phyloP scores from a whole-genome alignment of 495 filamentous ascomycete species.

The Cercophora scortea region DNA sequence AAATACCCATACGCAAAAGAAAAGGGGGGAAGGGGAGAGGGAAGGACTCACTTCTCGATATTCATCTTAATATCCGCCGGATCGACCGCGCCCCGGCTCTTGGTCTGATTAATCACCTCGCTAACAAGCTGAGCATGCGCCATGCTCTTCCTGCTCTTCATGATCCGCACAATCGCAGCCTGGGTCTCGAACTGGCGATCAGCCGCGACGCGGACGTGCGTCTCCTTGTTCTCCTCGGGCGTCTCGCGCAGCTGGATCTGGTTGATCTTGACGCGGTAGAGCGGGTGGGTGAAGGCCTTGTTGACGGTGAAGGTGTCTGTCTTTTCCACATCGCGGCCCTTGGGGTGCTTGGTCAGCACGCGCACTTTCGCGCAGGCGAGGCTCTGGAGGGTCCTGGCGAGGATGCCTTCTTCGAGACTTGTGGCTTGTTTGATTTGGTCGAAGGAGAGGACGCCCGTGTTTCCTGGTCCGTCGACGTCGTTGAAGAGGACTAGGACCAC shows the following conservation, averaged over 20 bases:
- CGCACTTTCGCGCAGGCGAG: slow-evolving; percentile 84
- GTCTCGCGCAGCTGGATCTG: slow-evolving; percentile 97
- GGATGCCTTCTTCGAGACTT: slow-evolving; percentile 58
- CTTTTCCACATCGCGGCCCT: slow-evolving; percentile 65
- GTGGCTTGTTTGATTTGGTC: slow-evolving; percentile 60
- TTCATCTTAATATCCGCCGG: slow-evolving; percentile 86
- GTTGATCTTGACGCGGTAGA: slow-evolving; percentile 95
- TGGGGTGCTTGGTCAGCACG: slow-evolving; percentile 80
- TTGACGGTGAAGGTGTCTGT: slow-evolving; percentile 82
- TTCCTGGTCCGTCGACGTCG: slow-evolving; percentile 41
- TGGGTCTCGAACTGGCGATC: slow-evolving; percentile 95
- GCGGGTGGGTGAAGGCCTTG: slow-evolving; percentile 62
- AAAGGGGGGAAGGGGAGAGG: not conserved
- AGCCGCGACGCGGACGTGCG: slow-evolving; percentile 77
- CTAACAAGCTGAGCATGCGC: slow-evolving; percentile 71
- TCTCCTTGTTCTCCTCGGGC: slow-evolving; percentile 76
- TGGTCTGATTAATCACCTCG: slow-evolving; percentile 85
- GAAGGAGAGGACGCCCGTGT: slow-evolving; percentile 50
- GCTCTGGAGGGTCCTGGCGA: slow-evolving; percentile 86
- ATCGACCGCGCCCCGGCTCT: slow-evolving; percentile 73
- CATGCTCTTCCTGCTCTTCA: slow-evolving; percentile 92
- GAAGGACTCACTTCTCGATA: slow-evolving; percentile 73
- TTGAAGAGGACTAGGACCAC: slow-evolving; percentile 93
- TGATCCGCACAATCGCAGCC: slow-evolving; percentile 91
- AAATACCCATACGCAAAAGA: not conserved